Conservation (phyloP, 495 filamentous ascomycete genomes). For the Penicillium soppii region DNA sequence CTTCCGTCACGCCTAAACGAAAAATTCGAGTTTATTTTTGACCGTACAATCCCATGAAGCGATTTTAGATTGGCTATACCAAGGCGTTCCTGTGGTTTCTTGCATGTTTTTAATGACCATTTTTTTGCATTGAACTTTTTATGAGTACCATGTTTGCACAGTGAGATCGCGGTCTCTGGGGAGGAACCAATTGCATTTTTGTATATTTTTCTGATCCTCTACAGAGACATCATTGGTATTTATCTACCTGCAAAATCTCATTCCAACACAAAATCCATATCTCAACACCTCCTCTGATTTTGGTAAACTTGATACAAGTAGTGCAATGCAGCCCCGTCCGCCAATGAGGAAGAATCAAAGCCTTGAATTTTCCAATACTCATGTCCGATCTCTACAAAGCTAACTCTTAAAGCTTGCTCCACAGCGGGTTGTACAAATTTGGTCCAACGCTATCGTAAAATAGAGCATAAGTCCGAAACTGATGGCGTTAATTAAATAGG, state of each 20-base stretch:
- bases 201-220: neutral
- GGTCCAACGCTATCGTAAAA: neutral
- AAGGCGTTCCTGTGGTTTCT: slow-evolving; percentile 20
- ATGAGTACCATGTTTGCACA: slow-evolving; percentile 10
- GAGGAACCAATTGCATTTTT: neutral
- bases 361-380: neutral
- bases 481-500: too few relatives aligned
- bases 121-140: slow-evolving; percentile 8
- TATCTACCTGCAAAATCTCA: neutral
- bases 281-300: neutral
- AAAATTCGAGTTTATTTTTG: slow-evolving; percentile 2
- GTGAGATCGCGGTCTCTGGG: neutral
- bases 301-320: too few relatives aligned
- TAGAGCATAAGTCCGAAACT: too few relatives aligned
- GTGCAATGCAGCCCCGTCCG: too few relatives aligned
- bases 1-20: slow-evolving; percentile 44
- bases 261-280: neutral
- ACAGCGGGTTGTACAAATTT: neutral
- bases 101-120: slow-evolving; percentile 10
- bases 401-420: neutral
- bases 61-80: slow-evolving; percentile 27
- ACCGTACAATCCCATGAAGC: slow-evolving; percentile 14
- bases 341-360: too few relatives aligned
- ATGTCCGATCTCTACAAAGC: too few relatives aligned
- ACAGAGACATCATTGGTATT: neutral